Evolutionary conservation across 208 protist species (phyloP), one percentile per base, ranked within the genome.

Genomic region (Herpetomonas tarakana): DNA sequence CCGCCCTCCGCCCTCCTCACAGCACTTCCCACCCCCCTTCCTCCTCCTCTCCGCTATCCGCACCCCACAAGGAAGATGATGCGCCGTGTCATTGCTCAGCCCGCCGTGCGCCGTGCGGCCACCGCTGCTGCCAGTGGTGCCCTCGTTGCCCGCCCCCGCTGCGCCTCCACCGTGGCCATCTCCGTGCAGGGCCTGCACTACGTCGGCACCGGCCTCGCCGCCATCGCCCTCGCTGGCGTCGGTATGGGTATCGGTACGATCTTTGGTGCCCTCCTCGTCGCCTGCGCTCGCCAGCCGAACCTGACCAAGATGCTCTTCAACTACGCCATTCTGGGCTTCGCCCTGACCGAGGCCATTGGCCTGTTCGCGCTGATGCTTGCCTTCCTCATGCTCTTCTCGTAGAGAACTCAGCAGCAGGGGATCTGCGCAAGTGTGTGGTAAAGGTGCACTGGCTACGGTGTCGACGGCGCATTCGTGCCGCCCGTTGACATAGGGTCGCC

Each of bases 311-410:
- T 92, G 87, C 76, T 96, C 39, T 94, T 96, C 73, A 93, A 93
- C 84, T 96, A 96, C 74, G 86, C 86, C 63, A 93, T 96, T 92
- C 85, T 96, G 9, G 90, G 90, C 39, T 96, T 96, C 68, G 90
- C 90, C 52, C 78, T 96, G 68, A 93, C 90, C 49, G 90, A 96
- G 76, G 90, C 90, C 70, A 93, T 96, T 60, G 90, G 86, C 58
- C 78, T 96, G 70, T 96, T 96, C 65, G 84, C 86, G 1, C 84
- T 93, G 66, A 92, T 96, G 86, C 80, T 93, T 58, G 86, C 90
- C 65, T 95, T 95, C 79, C 86, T 95, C 71, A 95, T 95, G 88
- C 85, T 95, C 78, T 95, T 95, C 83, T 93, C 89, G 26, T 96
- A 96, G 74, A 88, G 69, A 46, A 41, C 35, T 41, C 14, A 41